These are phyloP conservation scores for Ilex asprella DNA, from an alignment of 257 asterid genomes.

Conservation along the genomic window DNA sequence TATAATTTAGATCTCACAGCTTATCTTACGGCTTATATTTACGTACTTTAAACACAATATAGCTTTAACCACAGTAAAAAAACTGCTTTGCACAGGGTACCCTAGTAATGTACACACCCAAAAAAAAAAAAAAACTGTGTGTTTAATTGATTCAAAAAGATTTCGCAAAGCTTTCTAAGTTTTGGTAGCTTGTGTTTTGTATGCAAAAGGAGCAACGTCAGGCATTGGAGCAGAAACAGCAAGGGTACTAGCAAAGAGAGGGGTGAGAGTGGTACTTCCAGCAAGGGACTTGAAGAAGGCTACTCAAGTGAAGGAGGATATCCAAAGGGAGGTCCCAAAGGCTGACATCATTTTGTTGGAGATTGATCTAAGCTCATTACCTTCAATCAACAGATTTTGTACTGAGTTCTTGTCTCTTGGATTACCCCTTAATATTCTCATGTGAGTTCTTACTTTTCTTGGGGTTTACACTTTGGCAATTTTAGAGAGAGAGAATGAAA, in stretches of 20 bases:
- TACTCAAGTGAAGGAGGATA: slow-evolving; percentile 44
- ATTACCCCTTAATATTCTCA: slow-evolving; percentile 80
- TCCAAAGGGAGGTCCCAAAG: slow-evolving; percentile 43
- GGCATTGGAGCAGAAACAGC: slow-evolving; percentile 96
- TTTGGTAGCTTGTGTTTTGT: neutral
- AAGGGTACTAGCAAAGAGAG: slow-evolving; percentile 70
- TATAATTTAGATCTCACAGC: no score
- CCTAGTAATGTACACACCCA: no score
- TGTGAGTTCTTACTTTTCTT: slow-evolving; percentile 32
- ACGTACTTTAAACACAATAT: no score
- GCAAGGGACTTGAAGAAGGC: slow-evolving; percentile 76
- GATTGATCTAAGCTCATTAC: slow-evolving; percentile 80
- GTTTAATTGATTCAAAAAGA: neutral
- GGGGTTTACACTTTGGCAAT: neutral
- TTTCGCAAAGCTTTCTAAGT: neutral
- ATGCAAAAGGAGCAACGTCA: slow-evolving; percentile 65
- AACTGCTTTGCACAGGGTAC: no score
- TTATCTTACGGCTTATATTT: no score
- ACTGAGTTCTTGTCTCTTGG: slow-evolving; percentile 67
- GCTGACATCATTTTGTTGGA: slow-evolving; percentile 61
- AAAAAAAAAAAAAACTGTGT: no score
- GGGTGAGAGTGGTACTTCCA: slow-evolving; percentile 67
- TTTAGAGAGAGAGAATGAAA: neutral
- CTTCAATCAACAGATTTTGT: slow-evolving; percentile 73
- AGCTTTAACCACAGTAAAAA: no score